Evolutionary conservation across 2,329 filamentous ascomycete genomes (phyloP), one percentile per base, ranked within the genome.

Genomic region (Allantophomopsis lycopodina): DNA sequence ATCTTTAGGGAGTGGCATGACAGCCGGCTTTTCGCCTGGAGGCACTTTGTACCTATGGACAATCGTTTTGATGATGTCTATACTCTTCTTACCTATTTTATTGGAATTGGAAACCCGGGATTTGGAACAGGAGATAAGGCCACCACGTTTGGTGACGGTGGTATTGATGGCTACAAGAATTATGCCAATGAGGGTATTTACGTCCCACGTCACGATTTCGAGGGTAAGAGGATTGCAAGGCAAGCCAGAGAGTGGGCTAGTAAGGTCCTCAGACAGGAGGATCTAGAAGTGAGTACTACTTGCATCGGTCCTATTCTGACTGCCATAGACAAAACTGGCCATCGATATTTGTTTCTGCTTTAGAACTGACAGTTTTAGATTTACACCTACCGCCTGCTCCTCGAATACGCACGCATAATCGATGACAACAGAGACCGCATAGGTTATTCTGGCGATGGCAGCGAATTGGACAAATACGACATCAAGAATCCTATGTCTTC

Each of bases 1-100:
- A 63, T 89, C 16, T 91, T 79, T 60, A 69, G 73, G 15, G 84
- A 91, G 55, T 91, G 83, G 84, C 83, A 88, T 52, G 83, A 88
- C 54, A 71, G 69, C 35, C 68, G 83, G 2, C 64, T 89, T 2
- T 64, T 85, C 2, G 69, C 81, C 0, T 91, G 84, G 83, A 75
- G 76, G 50, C 84, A 91, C 57, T 89, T 84, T 50, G 77, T 87
- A 2, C 84, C 84, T 13, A 77, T 89, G 70, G 80, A 87, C 53
- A 82, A 73, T 51, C 71, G 76, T 1, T 87, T 79, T 50, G 62
- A 71, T 30, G 84, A 88, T 48, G 69, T 82, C 50, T 87, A 77
- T 44, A 76, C 73, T 34, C 76, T 85, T 40, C 68, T 86, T 66
- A 74, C 81, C 42, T 88, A 84, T 52, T 86, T 88, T 50, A 52